Base-by-base conservation (phyloP, 2,329 filamentous ascomycete species). In the Cercospora citrullina region DNA sequence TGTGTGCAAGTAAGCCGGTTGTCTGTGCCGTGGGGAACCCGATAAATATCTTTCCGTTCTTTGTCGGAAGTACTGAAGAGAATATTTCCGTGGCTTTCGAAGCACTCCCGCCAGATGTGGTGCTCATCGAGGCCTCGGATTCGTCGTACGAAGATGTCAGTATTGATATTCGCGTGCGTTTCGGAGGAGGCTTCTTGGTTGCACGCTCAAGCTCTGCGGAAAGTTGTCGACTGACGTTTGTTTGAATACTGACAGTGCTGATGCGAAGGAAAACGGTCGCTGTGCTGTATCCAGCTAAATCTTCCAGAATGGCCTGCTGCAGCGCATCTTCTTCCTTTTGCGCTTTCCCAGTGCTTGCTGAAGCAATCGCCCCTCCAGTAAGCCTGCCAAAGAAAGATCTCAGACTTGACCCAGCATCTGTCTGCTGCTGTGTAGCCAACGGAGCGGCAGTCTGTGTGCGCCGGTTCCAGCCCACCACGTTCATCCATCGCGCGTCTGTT, bases 1-100 rank as follows among this genome's bases (percentile, higher is more conserved):
- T 91, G 79, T 99, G 95, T 77, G 96, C 91, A 16, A 94, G 91
- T 30, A 94, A 89, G 64, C 94, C 95, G 0, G 96, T 99, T 0
- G 95, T 99, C 81, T 99, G 95, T 73, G 94, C 94, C 1, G 95
- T 99, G 3, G 95, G 94, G 76, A 99, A 99, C 0, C 95, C 95
- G 75, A 99, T 99, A 76, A 98, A 99, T 64, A 99, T 91, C 63
- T 92, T 90, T 6, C 95, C 95, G 73, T 92, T 91, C 78, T 93
- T 96, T 66, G 87, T 93, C 2, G 95, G 95, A 5, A 98, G 81
- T 0, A 99, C 94, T 1, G 94, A 95, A 1, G 91, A 87, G 78
- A 99, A 97, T 7, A 99, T 89, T 76, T 97, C 92, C 0, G 87
- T 85, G 2, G 87, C 85, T 69, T 89, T 87, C 7, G 86, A 82